phyloP scores from a whole-genome alignment of 139 green algal genomes.

The Chlorella sp. region DNA sequence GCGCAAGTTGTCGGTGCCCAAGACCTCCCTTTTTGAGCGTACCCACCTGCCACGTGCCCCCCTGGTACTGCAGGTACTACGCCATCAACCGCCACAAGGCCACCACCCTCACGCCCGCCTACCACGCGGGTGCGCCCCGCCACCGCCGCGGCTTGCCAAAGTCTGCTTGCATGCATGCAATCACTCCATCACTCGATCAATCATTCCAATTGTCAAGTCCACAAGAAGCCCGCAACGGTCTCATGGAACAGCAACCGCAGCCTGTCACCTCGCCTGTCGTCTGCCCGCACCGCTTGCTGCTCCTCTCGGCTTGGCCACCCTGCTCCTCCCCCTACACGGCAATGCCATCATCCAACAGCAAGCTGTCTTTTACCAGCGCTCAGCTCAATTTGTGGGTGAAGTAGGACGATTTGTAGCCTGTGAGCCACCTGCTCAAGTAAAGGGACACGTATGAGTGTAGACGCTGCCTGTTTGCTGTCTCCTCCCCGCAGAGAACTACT shows the following conservation, averaged over 20 bases:
- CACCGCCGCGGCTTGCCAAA: not conserved
- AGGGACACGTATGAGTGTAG: no score
- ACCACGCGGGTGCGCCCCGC: constrained; percentile 76
- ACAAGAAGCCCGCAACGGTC: no score
- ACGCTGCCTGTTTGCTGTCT: not conserved
- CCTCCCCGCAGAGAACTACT: constrained; percentile 84
- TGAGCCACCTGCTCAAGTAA: no score
- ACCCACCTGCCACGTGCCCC: not conserved
- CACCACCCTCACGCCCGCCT: constrained; percentile 95
- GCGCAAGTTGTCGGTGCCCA: not conserved
- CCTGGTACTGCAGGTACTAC: constrained; percentile 82
- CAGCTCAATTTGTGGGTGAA: no score
- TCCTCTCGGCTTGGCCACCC: no score
- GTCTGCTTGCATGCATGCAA: not conserved
- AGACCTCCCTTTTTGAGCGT: not conserved
- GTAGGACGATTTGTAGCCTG: no score
- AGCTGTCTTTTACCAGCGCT: no score
- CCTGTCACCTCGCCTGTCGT: not conserved
- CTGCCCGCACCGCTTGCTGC: not conserved
- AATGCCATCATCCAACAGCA: no score
- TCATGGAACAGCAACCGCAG: no score
- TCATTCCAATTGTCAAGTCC: no score
- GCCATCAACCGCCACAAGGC: constrained; percentile 97
- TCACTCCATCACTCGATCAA: no score
- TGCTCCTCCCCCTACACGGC: not conserved